phyloP scores from a whole-genome alignment of 2,329 filamentous ascomycete species.

The Aureobasidium sp. region DNA sequence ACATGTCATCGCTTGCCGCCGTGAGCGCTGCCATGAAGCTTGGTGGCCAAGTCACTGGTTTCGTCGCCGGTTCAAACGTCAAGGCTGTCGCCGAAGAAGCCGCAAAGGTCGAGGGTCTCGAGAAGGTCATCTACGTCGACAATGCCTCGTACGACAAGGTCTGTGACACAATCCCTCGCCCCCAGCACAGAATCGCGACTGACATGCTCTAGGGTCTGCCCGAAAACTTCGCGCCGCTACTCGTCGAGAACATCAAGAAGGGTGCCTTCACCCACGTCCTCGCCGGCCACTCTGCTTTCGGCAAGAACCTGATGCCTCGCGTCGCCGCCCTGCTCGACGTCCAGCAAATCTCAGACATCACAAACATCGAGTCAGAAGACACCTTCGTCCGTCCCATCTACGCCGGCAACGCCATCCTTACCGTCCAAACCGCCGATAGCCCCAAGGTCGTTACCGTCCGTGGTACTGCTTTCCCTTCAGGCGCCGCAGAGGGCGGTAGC shows the following conservation, averaged over 20 bases:
- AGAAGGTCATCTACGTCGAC: conserved; percentile 84
- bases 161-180: conserved; percentile 10
- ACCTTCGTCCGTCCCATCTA: conserved; percentile 94
- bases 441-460: conserved; percentile 89
- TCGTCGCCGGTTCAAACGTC: conserved; percentile 73
- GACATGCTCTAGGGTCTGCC: conserved; percentile 55
- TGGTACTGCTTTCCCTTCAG: conserved; percentile 80
- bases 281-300: conserved; percentile 86
- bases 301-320: conserved; percentile 87
- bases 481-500: conserved; percentile 61
- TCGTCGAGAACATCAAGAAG: conserved; percentile 95
- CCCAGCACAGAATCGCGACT: neutral
- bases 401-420: conserved; percentile 93
- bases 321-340: conserved; percentile 85
- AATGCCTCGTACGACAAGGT: conserved; percentile 91
- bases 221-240: conserved; percentile 86
- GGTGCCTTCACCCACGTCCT: conserved; percentile 89
- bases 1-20: conserved; percentile 70
- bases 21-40: conserved; percentile 80
- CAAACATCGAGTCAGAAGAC: conserved; percentile 74
- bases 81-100: conserved; percentile 71
- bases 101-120: conserved; percentile 79
- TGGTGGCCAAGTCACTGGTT: conserved; percentile 75
- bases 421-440: conserved; percentile 78
- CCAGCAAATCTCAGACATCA: conserved; percentile 92